Percentiles rank a stretch among this genome's conserved stretches.
Evolutionary conservation across 768 basidiomycete genomes (phyloP).

Genomic region (Asterophora parasitica): DNA sequence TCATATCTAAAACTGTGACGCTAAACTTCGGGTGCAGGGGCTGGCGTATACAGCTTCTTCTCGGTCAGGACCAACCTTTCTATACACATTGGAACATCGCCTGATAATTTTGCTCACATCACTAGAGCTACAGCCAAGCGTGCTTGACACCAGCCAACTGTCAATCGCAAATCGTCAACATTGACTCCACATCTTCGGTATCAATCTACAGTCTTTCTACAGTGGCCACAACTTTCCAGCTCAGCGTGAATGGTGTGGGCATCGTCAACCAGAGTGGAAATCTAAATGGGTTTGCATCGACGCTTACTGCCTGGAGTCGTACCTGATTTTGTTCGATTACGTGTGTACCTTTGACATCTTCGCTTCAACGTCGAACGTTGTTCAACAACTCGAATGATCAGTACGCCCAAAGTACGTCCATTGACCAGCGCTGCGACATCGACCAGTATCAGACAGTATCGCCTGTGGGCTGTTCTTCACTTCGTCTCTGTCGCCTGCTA

Average conservation of each 20-base stretch:
- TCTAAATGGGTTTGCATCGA: conserved; percentile 53
- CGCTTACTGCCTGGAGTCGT: conserved; percentile 45
- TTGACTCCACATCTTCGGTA: conserved; percentile 46
- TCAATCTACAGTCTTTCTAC: conserved; percentile 59
- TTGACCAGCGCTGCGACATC: no score
- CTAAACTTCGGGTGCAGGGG: conserved; percentile 34
- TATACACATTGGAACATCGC: no score
- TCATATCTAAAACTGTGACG: not conserved
- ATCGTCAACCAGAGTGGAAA: conserved; percentile 48
- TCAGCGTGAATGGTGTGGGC: conserved; percentile 44
- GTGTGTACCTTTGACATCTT: not conserved
- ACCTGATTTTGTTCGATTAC: conserved; percentile 6
- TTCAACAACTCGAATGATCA: no score
- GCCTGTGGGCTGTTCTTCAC: no score
- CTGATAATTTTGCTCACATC: not conserved
- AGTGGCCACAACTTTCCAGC: conserved; percentile 47
- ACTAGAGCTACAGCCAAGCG: conserved; percentile 47
- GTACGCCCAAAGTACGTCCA: not conserved
- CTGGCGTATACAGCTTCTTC: conserved; percentile 71
- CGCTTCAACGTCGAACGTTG: no score
- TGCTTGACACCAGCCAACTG: conserved; percentile 45
- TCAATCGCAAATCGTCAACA: conserved; percentile 52
- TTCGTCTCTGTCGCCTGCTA: no score
- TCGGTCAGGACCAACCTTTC: no score
- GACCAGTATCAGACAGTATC: no score